A percentile compares a stretch with the other conserved stretches of the same genome.
phyloP scores from a whole-genome alignment of 2,329 filamentous ascomycete genomes.

The Fusarium pilosicola region DNA sequence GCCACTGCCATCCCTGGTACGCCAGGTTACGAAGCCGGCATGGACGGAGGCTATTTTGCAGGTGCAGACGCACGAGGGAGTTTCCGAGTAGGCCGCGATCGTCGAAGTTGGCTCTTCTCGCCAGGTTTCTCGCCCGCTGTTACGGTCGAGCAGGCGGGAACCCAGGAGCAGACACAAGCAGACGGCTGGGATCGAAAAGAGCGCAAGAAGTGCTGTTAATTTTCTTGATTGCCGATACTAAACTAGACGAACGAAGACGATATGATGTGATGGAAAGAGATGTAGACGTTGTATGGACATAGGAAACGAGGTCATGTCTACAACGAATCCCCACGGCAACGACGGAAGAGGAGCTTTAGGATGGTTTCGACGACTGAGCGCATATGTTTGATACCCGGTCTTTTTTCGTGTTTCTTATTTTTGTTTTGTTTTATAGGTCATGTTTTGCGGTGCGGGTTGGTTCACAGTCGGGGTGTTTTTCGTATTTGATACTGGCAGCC shows the following conservation, averaged over 20 bases:
- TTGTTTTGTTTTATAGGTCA: conserved; percentile 24
- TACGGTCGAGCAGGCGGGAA: conserved; percentile 56
- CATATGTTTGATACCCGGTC: conserved; percentile 44
- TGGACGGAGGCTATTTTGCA: conserved; percentile 64
- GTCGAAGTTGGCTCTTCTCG: conserved; percentile 68
- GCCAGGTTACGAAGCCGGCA: conserved; percentile 57
- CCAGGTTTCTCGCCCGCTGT: conserved; percentile 63
- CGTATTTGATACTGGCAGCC: conserved; percentile 11
- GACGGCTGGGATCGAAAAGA: conserved; percentile 37
- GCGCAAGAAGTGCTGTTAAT: conserved; percentile 47
- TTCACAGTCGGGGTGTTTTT: conserved; percentile 24
- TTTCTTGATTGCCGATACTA: neutral
- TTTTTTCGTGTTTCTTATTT: conserved; percentile 19
- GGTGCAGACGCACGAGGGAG: conserved; percentile 58
- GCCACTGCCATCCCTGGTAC: conserved; percentile 63
- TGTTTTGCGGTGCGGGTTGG: conserved; percentile 29
- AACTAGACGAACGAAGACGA: neutral
- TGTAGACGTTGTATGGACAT: conserved; percentile 20
- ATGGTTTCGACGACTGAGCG: conserved; percentile 32
- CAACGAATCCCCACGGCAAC: conserved; percentile 14
- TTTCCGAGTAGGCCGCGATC: conserved; percentile 67
- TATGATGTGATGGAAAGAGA: conserved; percentile 13
- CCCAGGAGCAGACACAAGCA: conserved; percentile 43
- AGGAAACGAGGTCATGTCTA: conserved; percentile 7
- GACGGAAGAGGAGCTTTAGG: conserved; percentile 24